Base-by-base conservation (phyloP, 2,329 filamentous ascomycete genomes). In the Sporothrix protearum region DNA sequence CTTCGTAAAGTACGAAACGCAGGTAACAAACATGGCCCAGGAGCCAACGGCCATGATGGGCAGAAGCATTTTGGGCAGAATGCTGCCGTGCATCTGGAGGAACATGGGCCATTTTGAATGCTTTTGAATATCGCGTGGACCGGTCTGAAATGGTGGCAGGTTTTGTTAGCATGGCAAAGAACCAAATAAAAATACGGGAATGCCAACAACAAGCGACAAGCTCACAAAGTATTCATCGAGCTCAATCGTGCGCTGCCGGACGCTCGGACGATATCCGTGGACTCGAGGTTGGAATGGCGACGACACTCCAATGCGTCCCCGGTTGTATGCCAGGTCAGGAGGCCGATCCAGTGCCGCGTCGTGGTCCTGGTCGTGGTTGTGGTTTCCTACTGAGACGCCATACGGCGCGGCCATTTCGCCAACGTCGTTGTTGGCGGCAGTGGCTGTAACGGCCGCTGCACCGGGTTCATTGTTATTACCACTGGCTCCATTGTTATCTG, bases 91-190 rank as follows among this genome's bases (percentile, higher is more conserved):
- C 81, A 94, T 85, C 74, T 91, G 90, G 77, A 94, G 80, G 78
- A 94, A 93, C 75, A 89, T 86, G 9, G 92, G 92, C 86, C 91
- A 91, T 85, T 92, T 94, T 33, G 91, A 93, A 80, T 94, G 91
- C 76, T 88, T 88, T 71, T 88, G 84, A 73, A 92, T 86, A 79
- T 93, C 89, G 19, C 75, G 73, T 71, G 92, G 92, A 16, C 88
- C 88, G 19, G 79, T 79, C 82, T 67, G 12, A 28, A 7, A n/a
- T 47, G 12, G 10, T 83, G 25, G 25, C 51, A n/a, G 14, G n/a
- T 3, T 6, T 14, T 28, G 59, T 63, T 42, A 30, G 42, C 8
- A 28, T 2, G 8, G 19, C n/a, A n/a, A n/a, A n/a, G n/a, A 0
- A 10, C 16, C 6, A 25, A 12, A 22, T 10, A 22, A 10, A 25